Base-by-base conservation (phyloP, 768 basidiomycete species). In the Kwoniella bestiolae region DNA sequence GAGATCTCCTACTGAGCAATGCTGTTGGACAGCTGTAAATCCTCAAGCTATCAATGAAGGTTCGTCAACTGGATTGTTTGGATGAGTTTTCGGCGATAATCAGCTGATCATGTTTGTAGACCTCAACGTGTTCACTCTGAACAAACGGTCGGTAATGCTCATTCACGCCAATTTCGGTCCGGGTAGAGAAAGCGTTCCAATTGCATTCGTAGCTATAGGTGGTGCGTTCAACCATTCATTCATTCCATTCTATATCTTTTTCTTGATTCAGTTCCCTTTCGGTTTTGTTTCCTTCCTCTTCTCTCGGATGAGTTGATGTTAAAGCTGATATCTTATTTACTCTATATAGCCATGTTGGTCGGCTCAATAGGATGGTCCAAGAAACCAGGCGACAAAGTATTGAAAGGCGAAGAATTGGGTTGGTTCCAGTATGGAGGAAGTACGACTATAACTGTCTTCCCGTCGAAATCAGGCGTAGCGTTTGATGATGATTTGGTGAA, bases 391-490 rank as follows among this genome's bases (percentile, higher is more conserved):
- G 75, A 76, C 28, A 60, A 50, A 16, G 81, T 84, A 29, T 62
- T 85, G 78, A 83, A 85, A 64, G 83, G 84, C 8, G 81, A 84
- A 47, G 80, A 77, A 47, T 80, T 91, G 14, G 84, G 86, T 51
- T 86, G 86, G 62, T 90, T 90, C 69, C 76, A 47, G 28, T 91
- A 91, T 74, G 91, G 90, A 1, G 90, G 90, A n/a, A 89, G 88
- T 70, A 91, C 90, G 1, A 68, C 87, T 32, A 84, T 90, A 29
- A 83, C 77, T 21, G 74, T 90, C 18, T 89, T 89, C 79, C 87
- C 88, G 3, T 81, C 81, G 32, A 84, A 85, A 25, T 72, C 85
- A 3, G 85, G 75, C 0, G 56, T 79, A 9, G 44, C 46, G 25
- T 81, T 80, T 60, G 89, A 91, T 68, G 78, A 83, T 5, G 90